Evolutionary conservation across 169 alveolate genomes (phyloP).

Genomic region (Eimeria necatrix): DNA sequence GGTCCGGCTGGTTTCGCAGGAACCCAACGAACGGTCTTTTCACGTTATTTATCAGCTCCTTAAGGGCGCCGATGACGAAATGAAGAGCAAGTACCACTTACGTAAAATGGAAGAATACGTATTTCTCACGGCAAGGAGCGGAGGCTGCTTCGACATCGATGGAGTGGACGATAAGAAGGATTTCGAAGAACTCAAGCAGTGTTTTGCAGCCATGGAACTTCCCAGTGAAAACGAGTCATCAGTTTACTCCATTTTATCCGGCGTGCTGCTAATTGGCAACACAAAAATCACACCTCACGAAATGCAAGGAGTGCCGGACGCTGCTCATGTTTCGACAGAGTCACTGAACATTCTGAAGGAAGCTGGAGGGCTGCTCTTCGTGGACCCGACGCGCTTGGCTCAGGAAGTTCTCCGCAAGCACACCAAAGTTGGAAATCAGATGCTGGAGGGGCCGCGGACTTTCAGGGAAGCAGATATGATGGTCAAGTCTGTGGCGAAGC

Average conservation of each 20-base stretch:
- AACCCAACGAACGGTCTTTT: slow-evolving; percentile 95
- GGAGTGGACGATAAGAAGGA: slow-evolving; percentile 94
- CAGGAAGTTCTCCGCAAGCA: slow-evolving; percentile 85
- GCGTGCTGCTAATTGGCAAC: slow-evolving; percentile 96
- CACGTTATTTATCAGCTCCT: slow-evolving; percentile 97
- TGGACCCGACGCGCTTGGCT: slow-evolving; percentile 49
- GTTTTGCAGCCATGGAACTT: slow-evolving; percentile 94
- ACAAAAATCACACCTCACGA: slow-evolving; percentile 91
- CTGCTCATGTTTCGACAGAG: slow-evolving; percentile 89
- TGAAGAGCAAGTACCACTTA: slow-evolving; percentile 88
- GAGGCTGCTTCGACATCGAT: slow-evolving; percentile 90
- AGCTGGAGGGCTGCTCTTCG: slow-evolving; percentile 91
- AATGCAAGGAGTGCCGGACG: slow-evolving; percentile 92
- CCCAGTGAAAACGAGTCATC: slow-evolving; percentile 89
- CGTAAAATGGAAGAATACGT: slow-evolving; percentile 85
- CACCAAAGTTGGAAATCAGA: slow-evolving; percentile 89
- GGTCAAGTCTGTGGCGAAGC: slow-evolving; percentile 95
- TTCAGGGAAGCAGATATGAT: slow-evolving; percentile 90
- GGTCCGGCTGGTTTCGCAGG: slow-evolving; percentile 96
- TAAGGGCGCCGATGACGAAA: slow-evolving; percentile 92
- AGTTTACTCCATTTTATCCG: slow-evolving; percentile 91
- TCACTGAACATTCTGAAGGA: slow-evolving; percentile 83
- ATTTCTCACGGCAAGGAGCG: slow-evolving; percentile 89
- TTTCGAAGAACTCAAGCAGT: slow-evolving; percentile 93
- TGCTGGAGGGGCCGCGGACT: slow-evolving; percentile 91